Evolutionary conservation across 441 rosid species (phyloP).

Genomic region (Raphanus hybrid): DNA sequence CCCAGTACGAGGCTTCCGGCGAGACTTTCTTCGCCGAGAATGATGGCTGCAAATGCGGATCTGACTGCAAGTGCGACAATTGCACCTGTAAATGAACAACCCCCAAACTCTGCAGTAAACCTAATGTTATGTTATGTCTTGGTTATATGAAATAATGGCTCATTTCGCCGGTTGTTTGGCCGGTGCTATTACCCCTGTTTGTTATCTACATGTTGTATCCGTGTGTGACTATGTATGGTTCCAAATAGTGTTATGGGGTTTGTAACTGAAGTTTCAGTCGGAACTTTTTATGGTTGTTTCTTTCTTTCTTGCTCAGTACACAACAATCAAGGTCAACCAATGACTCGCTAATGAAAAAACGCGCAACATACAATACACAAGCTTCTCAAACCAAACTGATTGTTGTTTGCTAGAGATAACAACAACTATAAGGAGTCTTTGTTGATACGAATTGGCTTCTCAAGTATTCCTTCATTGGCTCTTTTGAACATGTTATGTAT

Average conservation of each 20-base stretch:
- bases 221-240: constrained; percentile 15
- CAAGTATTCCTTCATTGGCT: constrained; percentile 65
- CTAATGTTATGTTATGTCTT: constrained; percentile 28
- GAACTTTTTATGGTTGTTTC: constrained; percentile 12
- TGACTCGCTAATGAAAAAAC: neutral
- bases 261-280: constrained; percentile 14
- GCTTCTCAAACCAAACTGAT: neutral
- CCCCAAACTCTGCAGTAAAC: constrained; percentile 15
- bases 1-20: constrained; percentile 47
- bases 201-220: constrained; percentile 24
- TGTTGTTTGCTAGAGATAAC: constrained; percentile 16
- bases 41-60: constrained; percentile 73
- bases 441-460: constrained; percentile 27
- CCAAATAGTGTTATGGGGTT: constrained; percentile 15
- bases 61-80: constrained; percentile 67
- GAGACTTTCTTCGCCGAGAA: constrained; percentile 63
- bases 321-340: neutral
- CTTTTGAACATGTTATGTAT: constrained; percentile 58
- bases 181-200: neutral
- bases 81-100: constrained; percentile 74
- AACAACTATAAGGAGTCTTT: constrained; percentile 37
- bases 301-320: neutral
- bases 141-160: constrained; percentile 35
- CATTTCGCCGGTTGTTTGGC: constrained; percentile 19
- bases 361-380: constrained; percentile 3